Base-by-base conservation (phyloP, 225 moss, liverwort and hornwort species). In the Anthoceros angustus region DNA sequence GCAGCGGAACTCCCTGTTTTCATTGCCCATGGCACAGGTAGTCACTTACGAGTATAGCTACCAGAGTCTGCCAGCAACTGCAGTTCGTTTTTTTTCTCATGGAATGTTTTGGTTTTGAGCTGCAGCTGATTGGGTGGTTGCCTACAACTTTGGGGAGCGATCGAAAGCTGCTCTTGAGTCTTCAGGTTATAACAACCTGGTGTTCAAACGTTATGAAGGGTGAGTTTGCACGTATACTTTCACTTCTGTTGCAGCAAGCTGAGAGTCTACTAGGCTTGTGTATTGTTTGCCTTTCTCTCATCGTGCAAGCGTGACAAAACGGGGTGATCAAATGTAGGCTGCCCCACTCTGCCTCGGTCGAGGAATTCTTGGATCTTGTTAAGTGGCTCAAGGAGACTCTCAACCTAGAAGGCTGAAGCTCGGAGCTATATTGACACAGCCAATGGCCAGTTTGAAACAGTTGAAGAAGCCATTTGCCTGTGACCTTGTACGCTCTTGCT, bases 61-160 rank as follows among this genome's bases (percentile, higher is more conserved):
- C 12, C 46, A 12, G 12, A 18, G 12, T 48, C 18, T 18, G 5
- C 46, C 18, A 12, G 46, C 5, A 12, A 2, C 46, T 18, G 46
- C 2, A 16, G 45, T 16, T 46, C 16, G 45, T 11, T 11, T 46
- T 6, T 1, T 46, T 11, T 16, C 6, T 46, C 55, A 55, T 55
- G 14, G 18, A 7, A 9, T 15, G 1, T 1, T 55, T 0, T 55
- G 5, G 0, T 4, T 23, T 7, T 55, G 55, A 3, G 2, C n/a
- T 55, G 14, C 55, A 55, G 55, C 55, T 20, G 55, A 55, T 15
- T 55, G 8, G 8, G 23, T 55, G 7, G 55, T 55, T 15, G 18
- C 55, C n/a, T 55, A 55, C n/a, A 55, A 55, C n/a, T 55, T 55
- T 55, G 55, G 55, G n/a, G 55, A 55, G n/a, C 55, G 23, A 15